Conservation (phyloP, 2,329 filamentous ascomycete genomes). For the Zymoseptoria pseudotritici region DNA sequence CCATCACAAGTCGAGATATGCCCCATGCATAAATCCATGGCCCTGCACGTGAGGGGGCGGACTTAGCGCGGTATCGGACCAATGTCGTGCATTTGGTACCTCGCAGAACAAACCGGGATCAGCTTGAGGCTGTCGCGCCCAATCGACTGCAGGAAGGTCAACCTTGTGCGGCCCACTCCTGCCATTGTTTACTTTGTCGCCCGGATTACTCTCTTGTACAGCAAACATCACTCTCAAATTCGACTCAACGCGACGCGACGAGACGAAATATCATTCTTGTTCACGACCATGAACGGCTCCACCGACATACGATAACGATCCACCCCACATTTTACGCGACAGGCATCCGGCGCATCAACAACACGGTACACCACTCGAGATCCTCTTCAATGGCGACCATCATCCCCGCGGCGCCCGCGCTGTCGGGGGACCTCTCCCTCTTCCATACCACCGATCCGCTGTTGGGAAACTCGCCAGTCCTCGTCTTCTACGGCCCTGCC, state of each 20-base stretch:
- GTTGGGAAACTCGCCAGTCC: conserved; percentile 70
- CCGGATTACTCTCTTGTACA: not conserved
- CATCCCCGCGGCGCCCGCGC: conserved; percentile 63
- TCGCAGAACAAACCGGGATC: not conserved
- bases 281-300: not conserved
- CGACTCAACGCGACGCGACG: not conserved
- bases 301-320: not conserved
- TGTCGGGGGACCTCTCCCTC: conserved; percentile 76
- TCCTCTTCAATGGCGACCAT: conserved; percentile 66
- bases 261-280: not conserved
- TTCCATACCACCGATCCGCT: conserved; percentile 84
- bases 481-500: conserved; percentile 79
- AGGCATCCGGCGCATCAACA: not conserved
- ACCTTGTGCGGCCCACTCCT: not conserved
- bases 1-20: not conserved
- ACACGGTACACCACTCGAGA: not conserved
- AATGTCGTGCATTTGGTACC: not conserved
- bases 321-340: not conserved
- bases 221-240: not conserved
- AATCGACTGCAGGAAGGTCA: not conserved
- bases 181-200: not conserved
- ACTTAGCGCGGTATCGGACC: not conserved
- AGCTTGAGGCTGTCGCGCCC: not conserved
- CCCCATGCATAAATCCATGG: not conserved
- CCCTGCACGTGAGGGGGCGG: not conserved